Evolutionary conservation across 140 eudicot species (phyloP).

Genomic region (Ambrosia hybrid): DNA sequence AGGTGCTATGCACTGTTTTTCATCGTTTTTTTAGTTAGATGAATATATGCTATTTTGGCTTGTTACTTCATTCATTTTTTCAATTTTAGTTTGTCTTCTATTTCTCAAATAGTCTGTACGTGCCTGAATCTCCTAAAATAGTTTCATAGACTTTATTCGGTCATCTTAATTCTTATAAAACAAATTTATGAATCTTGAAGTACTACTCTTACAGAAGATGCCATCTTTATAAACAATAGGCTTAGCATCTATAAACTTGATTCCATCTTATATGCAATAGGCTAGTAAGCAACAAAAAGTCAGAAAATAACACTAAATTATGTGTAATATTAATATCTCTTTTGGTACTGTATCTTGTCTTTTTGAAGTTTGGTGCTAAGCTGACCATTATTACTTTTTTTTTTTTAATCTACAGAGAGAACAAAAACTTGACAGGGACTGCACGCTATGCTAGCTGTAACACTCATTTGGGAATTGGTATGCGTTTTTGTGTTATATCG

Average conservation of each 20-base stretch:
- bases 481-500: background rate
- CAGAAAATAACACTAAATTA: slow-evolving; percentile 4
- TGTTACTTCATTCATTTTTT: background rate
- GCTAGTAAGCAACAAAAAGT: background rate
- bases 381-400: background rate
- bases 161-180: slow-evolving; percentile 8
- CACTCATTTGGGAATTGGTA: slow-evolving; percentile 94
- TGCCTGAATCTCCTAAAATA: slow-evolving; percentile 1
- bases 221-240: slow-evolving; percentile 1
- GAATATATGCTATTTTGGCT: slow-evolving; percentile 7
- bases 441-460: slow-evolving; percentile 97
- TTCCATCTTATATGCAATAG: background rate
- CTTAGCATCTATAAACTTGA: background rate
- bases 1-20: slow-evolving; percentile 5
- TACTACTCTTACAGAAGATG: background rate
- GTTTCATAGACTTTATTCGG: background rate
- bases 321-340: background rate
- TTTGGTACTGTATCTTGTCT: background rate
- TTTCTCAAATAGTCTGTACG: background rate
- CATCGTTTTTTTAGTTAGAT: slow-evolving; percentile 1
- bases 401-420: too few relatives aligned
- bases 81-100: background rate
- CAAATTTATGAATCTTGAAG: slow-evolving; percentile 12
- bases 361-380: slow-evolving; percentile 8
- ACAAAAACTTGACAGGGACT: slow-evolving; percentile 77